Evolutionary conservation across 129 eudicot genomes (phyloP).

Genomic region (Solidago caesia): DNA sequence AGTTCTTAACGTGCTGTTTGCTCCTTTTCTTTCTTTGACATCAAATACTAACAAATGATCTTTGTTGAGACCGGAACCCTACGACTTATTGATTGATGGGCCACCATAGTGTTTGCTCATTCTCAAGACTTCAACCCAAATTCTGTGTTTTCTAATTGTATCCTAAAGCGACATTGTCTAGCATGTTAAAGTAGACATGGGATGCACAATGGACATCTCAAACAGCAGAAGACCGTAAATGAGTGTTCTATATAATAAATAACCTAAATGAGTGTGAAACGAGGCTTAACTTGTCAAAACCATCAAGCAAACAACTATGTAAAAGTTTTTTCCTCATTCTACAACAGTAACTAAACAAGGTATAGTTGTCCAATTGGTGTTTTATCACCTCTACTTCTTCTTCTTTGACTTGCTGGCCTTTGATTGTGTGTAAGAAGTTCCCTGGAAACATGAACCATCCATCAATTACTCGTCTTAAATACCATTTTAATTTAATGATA

Average conservation of each 20-base stretch:
- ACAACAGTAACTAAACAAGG: conserved; percentile 30
- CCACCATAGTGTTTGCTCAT: no score
- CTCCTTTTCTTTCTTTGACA: not conserved
- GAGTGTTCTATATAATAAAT: conserved; percentile 20
- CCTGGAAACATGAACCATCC: conserved; percentile 36
- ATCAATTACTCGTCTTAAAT: conserved; percentile 11
- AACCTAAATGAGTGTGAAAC: conserved; percentile 5
- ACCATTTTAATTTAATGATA: not conserved
- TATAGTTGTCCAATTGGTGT: conserved; percentile 10
- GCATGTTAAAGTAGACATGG: not conserved
- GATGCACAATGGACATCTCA: conserved; percentile 5
- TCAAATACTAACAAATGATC: not conserved
- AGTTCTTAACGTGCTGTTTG: no score
- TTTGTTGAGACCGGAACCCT: no score
- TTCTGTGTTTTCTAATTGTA: not conserved
- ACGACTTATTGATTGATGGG: not conserved
- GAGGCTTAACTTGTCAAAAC: conserved; percentile 23
- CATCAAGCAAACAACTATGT: conserved; percentile 19
- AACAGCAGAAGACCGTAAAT: conserved; percentile 3
- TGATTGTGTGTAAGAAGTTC: conserved; percentile 83
- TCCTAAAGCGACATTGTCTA: not conserved
- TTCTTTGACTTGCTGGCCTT: conserved; percentile 72
- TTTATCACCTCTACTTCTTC: conserved; percentile 67
- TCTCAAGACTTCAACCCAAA: not conserved
- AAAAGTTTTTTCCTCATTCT: conserved; percentile 24